Conservation (phyloP, 495 filamentous ascomycete genomes). For the Penicillium lividum region DNA sequence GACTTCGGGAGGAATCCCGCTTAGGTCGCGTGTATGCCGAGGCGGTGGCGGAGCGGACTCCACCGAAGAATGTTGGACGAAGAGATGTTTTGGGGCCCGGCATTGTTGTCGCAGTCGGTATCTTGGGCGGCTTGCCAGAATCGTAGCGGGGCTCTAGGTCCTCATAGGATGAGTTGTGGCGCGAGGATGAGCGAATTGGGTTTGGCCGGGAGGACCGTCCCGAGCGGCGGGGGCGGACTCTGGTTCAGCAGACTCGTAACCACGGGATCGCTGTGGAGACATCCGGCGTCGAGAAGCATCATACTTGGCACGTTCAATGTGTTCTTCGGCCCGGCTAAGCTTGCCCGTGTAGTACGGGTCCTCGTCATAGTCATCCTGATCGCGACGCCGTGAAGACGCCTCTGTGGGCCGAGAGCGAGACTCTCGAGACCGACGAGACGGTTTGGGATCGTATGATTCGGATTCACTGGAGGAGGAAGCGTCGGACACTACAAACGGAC, state of each 20-base stretch:
- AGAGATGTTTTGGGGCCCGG: constrained; percentile 26
- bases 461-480: constrained; percentile 33
- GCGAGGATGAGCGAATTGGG: constrained; percentile 32
- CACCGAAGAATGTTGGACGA: constrained; percentile 29
- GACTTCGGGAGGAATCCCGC: constrained; percentile 27
- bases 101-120: constrained; percentile 34
- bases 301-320: constrained; percentile 19
- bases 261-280: constrained; percentile 35
- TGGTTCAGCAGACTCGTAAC: constrained; percentile 40
- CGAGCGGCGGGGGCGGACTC: constrained; percentile 32
- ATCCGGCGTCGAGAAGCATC: constrained; percentile 22
- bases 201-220: constrained; percentile 34
- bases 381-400: constrained; percentile 21
- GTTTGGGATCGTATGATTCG: constrained; percentile 19
- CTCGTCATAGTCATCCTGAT: constrained; percentile 22
- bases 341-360: constrained; percentile 16
- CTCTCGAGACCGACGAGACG: constrained; percentile 22
- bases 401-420: constrained; percentile 22
- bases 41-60: constrained; percentile 35
- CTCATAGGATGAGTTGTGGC: constrained; percentile 39
- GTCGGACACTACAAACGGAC: constrained; percentile 35
- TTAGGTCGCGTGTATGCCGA: constrained; percentile 29
- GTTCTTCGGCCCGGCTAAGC: constrained; percentile 30
- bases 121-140: constrained; percentile 27
- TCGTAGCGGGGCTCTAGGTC: constrained; percentile 25